These are phyloP conservation scores for Xylaria sp. DNA, from an alignment of 2,329 filamentous ascomycete genomes.

Conservation along the genomic window DNA sequence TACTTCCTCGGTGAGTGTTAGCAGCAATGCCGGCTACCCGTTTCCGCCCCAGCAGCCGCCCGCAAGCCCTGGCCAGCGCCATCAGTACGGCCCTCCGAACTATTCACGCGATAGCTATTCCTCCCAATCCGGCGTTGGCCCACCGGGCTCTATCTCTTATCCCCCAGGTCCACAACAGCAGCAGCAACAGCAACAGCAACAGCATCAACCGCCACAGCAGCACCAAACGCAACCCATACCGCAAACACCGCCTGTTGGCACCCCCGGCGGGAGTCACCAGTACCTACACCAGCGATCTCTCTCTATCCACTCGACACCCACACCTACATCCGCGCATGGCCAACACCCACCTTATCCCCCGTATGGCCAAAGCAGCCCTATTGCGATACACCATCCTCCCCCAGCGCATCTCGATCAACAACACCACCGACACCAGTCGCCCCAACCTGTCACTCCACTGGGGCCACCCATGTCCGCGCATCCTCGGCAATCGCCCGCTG, in stretches of 20 bases:
- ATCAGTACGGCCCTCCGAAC: slow-evolving; percentile 60
- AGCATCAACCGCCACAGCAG: slow-evolving; percentile 23
- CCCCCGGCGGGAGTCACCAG: slow-evolving; percentile 52
- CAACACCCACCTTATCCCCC: slow-evolving; percentile 64
- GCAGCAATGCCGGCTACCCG: slow-evolving; percentile 60
- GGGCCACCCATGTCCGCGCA: slow-evolving; percentile 61
- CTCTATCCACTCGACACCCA: slow-evolving; percentile 68
- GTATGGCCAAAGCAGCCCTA: slow-evolving; percentile 65
- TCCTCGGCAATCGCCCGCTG: slow-evolving; percentile 57
- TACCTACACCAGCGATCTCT: slow-evolving; percentile 62
- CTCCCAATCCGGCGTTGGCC: slow-evolving; percentile 53
- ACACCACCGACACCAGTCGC: slow-evolving; percentile 59
- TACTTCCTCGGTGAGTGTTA: slow-evolving; percentile 56
- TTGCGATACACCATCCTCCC: slow-evolving; percentile 57
- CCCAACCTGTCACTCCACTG: slow-evolving; percentile 65
- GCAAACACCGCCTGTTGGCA: slow-evolving; percentile 63
- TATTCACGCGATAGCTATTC: slow-evolving; percentile 59
- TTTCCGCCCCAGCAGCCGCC: slow-evolving; percentile 58
- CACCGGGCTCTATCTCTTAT: slow-evolving; percentile 52
- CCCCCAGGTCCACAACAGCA: slow-evolving; percentile 50
- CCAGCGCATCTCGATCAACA: slow-evolving; percentile 50
- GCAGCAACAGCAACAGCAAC: slow-evolving; percentile 18
- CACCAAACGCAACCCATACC: slow-evolving; percentile 52
- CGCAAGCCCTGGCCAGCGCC: slow-evolving; percentile 46
- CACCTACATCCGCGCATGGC: slow-evolving; percentile 71